A percentile compares a stretch with the other conserved stretches of the same genome.
Evolutionary conservation across 441 rosid genomes (phyloP).

Genomic region (Gossypium aridum): DNA sequence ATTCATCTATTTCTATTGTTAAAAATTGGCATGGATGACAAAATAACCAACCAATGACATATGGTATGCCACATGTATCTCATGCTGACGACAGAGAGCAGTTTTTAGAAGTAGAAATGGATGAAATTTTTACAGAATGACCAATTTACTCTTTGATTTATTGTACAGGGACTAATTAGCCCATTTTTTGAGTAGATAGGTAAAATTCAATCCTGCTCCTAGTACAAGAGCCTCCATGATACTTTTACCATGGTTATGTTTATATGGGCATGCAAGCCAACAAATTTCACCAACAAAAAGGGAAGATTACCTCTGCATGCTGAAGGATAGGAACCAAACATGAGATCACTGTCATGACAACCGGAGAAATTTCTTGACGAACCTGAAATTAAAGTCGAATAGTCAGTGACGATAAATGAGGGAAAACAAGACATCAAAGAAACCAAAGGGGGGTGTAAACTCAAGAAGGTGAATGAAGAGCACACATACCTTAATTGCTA

Average conservation of each 20-base stretch:
- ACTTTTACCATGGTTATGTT: not conserved
- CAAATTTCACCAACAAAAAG: not conserved
- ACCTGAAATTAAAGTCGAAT: conserved; percentile 44
- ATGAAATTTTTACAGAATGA: not conserved
- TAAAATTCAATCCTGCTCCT: not conserved
- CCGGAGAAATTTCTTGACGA: conserved; percentile 82
- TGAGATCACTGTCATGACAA: conserved; percentile 72
- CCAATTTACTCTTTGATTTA: not conserved
- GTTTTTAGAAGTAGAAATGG: not conserved
- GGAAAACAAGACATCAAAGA: not conserved
- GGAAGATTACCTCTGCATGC: conserved; percentile 62
- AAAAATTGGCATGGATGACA: not conserved
- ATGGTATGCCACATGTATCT: not conserved
- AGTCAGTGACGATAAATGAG: not conserved
- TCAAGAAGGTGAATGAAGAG: not conserved
- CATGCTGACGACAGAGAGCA: not conserved
- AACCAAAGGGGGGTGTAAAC: not conserved
- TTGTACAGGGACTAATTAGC: not conserved
- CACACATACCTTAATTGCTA: conserved; percentile 79
- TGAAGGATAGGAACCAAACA: conserved; percentile 80
- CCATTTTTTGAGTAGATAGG: not conserved
- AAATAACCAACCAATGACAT: not conserved
- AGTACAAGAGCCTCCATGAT: not conserved
- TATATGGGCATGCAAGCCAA: not conserved
- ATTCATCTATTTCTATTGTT: not conserved